Percentiles rank a stretch among this genome's conserved stretches.
These are phyloP conservation scores for Penicillium capsulatum DNA, from an alignment of 2,329 filamentous ascomycete genomes.

Conservation along the genomic window DNA sequence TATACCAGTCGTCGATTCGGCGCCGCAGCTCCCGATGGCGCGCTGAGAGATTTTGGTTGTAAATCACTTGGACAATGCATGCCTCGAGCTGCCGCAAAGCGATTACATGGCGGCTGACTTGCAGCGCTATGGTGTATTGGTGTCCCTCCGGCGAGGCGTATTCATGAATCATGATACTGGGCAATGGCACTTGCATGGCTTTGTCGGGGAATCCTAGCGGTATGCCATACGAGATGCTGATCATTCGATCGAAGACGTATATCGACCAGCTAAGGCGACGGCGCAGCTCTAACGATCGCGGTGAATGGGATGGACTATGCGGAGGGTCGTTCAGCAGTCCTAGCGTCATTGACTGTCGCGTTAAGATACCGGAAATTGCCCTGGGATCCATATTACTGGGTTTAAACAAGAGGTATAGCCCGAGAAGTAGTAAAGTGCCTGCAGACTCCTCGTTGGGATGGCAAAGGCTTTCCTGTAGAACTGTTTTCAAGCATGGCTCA, in stretches of 20 bases:
- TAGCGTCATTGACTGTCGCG: constrained; percentile 2
- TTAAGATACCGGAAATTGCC: constrained; percentile 35
- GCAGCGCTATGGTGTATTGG: constrained; percentile 41
- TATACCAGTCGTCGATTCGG: constrained; percentile 49
- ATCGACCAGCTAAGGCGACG: constrained; percentile 47
- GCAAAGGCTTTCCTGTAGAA: constrained; percentile 42
- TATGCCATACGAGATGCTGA: constrained; percentile 41
- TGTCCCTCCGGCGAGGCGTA: constrained; percentile 41
- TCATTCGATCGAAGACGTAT: constrained; percentile 47
- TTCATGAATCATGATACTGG: constrained; percentile 46
- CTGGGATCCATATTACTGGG: constrained; percentile 40
- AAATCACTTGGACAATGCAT: constrained; percentile 31
- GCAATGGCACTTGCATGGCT: constrained; percentile 42
- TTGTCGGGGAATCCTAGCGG: constrained; percentile 41
- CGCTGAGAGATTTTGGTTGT: neutral
- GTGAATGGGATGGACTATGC: constrained; percentile 1
- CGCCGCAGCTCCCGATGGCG: constrained; percentile 33
- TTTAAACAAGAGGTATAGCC: constrained; percentile 46
- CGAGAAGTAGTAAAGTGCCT: constrained; percentile 42
- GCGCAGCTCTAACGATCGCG: constrained; percentile 28
- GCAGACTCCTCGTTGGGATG: constrained; percentile 38
- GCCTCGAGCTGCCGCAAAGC: constrained; percentile 45
- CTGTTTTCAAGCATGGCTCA: constrained; percentile 33
- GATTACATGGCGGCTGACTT: constrained; percentile 47
- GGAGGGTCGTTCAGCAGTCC: constrained; percentile 1